phyloP scores from a whole-genome alignment of 495 filamentous ascomycete species.

The Delitschia confertaspora region DNA sequence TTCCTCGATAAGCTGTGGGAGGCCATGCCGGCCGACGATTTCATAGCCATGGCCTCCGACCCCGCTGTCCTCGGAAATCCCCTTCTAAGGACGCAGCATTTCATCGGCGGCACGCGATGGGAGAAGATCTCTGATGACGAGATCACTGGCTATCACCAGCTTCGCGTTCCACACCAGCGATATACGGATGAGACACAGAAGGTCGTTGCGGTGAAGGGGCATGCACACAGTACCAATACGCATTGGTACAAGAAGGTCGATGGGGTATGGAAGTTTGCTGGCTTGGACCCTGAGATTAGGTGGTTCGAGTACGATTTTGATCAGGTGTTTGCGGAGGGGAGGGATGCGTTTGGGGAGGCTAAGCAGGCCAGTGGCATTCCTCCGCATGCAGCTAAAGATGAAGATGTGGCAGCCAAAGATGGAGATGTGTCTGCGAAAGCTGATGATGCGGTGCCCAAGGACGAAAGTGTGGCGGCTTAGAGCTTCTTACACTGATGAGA shows the following conservation, averaged over 20 bases:
- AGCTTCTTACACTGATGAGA: too few relatives aligned
- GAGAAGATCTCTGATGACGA: conserved; percentile 59
- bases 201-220: conserved; percentile 52
- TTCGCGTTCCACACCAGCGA: conserved; percentile 64
- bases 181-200: conserved; percentile 48
- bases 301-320: conserved; percentile 66
- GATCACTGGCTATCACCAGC: conserved; percentile 65
- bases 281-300: conserved; percentile 58
- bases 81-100: conserved; percentile 64
- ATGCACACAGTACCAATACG: conserved; percentile 61
- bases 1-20: conserved; percentile 65
- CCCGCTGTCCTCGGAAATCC: conserved; percentile 61
- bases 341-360: conserved; percentile 33
- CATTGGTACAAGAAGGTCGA: conserved; percentile 67
- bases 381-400: neutral
- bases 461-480: too few relatives aligned
- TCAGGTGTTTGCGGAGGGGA: conserved; percentile 35
- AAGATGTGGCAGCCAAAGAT: neutral
- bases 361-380: conserved; percentile 18
- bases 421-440: neutral
- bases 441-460: too few relatives aligned
- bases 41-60: conserved; percentile 58
- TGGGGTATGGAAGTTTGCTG: conserved; percentile 76
- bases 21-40: conserved; percentile 63
- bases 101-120: conserved; percentile 65